These are phyloP conservation scores for Metschnikowia matae DNA, from an alignment of 805 yeast species.

Conservation along the genomic window DNA sequence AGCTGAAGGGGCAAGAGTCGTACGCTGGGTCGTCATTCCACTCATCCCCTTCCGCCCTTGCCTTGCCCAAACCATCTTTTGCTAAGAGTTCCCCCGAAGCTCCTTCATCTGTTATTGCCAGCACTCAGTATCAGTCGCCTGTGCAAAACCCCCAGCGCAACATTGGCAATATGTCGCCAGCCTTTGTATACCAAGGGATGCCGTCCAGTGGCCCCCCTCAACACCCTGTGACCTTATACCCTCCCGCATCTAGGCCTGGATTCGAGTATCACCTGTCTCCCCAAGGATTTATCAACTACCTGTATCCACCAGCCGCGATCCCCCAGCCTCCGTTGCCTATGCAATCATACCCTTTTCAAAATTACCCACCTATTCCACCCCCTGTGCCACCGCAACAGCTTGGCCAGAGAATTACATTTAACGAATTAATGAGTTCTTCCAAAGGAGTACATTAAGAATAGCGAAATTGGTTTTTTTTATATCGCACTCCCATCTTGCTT, in stretches of 20 bases:
- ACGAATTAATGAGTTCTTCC: slow-evolving; percentile 34
- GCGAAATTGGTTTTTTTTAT: background rate
- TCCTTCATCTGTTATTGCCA: background rate
- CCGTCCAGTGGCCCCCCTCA: slow-evolving; percentile 21
- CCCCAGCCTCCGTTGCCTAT: slow-evolving; percentile 16
- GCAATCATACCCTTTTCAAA: slow-evolving; percentile 15
- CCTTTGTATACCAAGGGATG: slow-evolving; percentile 18
- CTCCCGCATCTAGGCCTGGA: slow-evolving; percentile 25
- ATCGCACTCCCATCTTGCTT: background rate
- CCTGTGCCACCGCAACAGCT: slow-evolving; percentile 6
- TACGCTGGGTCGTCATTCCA: slow-evolving; percentile 58
- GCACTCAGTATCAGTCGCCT: background rate
- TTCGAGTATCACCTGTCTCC: slow-evolving; percentile 29
- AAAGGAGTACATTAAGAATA: slow-evolving; percentile 5
- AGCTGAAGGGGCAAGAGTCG: slow-evolving; percentile 20
- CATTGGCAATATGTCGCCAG: slow-evolving; percentile 12
- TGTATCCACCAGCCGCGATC: slow-evolving; percentile 20
- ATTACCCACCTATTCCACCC: slow-evolving; percentile 14
- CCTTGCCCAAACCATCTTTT: slow-evolving; percentile 54
- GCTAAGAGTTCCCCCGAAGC: slow-evolving; percentile 24
- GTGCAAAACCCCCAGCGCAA: slow-evolving; percentile 3
- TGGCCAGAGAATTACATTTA: slow-evolving; percentile 29
- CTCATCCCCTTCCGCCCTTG: slow-evolving; percentile 52
- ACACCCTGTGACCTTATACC: slow-evolving; percentile 33
- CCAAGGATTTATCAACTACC: slow-evolving; percentile 32